These are phyloP conservation scores for Sugiyamaella neomexicana DNA, from an alignment of 1,139 yeast genomes.

Conservation along the genomic window DNA sequence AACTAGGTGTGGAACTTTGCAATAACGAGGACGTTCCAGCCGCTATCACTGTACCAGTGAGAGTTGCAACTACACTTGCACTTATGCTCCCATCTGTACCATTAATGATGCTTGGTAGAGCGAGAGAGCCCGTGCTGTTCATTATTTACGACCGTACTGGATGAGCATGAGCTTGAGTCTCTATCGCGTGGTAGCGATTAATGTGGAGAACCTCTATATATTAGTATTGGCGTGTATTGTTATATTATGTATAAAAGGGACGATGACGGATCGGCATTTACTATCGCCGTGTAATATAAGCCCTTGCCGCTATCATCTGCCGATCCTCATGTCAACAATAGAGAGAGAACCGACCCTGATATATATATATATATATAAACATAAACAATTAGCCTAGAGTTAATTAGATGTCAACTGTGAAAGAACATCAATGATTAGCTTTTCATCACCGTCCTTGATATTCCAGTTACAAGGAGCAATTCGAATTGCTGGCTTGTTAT, in stretches of 20 bases:
- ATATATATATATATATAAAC: too few species aligned
- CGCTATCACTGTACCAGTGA: constrained; percentile 2
- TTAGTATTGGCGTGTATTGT: too few species aligned
- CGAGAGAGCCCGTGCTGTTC: not conserved
- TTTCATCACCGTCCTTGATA: constrained; percentile 24
- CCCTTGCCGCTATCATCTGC: too few species aligned
- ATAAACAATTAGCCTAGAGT: too few species aligned
- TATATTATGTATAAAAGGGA: too few species aligned
- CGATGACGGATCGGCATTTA: too few species aligned
- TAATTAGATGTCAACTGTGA: too few species aligned
- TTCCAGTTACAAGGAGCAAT: constrained; percentile 35
- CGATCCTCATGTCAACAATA: too few species aligned
- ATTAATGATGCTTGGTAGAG: not conserved
- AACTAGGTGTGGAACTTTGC: not conserved
- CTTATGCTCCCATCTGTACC: not conserved
- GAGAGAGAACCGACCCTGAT: too few species aligned
- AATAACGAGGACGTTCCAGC: not conserved
- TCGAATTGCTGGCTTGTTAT: constrained; percentile 29
- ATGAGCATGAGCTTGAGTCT: not conserved
- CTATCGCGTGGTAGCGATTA: not conserved
- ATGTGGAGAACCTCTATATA: not conserved
- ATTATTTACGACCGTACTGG: not conserved
- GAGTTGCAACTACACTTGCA: not conserved
- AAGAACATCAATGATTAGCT: constrained; percentile 23
- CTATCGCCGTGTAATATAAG: too few species aligned